Base-by-base conservation (phyloP, 208 protist species). In the Vickermania ingenoplastis region DNA sequence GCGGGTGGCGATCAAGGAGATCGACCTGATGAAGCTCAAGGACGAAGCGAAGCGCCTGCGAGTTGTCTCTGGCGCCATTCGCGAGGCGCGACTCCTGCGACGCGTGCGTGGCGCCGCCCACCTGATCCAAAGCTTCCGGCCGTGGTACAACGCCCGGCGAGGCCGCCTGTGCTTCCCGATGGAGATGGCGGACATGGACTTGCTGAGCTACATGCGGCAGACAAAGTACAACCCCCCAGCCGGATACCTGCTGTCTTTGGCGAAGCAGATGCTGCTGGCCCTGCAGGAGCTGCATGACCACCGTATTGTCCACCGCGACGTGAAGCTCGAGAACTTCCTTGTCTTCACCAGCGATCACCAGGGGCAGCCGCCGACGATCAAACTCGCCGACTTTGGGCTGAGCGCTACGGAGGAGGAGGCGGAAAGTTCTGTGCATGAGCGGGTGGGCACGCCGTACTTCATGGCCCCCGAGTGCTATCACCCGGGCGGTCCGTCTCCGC, bases 271-370 rank as follows among this genome's bases (percentile, higher is more conserved):
- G 28, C 59, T 79, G 2, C 53, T 60, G 14, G 67, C 60, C 1
- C 31, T 79, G n/a, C 58, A 53, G 14, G 56, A 72, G 25, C 55
- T 75, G 29, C 73, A 79, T 57, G 57, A 53, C 2, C 36, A 45
- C 36, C 45, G 41, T 14, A 49, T 79, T 26, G 27, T 97, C 3
- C 95, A 97, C 69, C 67, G 93, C 41, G 92, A 97, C 55, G 41
- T 97, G 21, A 97, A 98, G 68, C 94, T 89, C 25, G 72, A 67
- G 41, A 98, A 98, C 62, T 72, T 98, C 36, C 73, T 98, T 2
- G 41, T 98, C 22, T 89, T 92, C 59, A n/a, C 5, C 2, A 31
- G 61, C n/a, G 41, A 59, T 0, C n/a, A 29, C 23, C 29, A 53
- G 26, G 21, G 26, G 3, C 50, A 23, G 2, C 31, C 61, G 24